Evolutionary conservation across 305 asterid genomes (phyloP), one percentile per base, ranked within the genome.

Genomic region (Stenogyne calaminthoides): DNA sequence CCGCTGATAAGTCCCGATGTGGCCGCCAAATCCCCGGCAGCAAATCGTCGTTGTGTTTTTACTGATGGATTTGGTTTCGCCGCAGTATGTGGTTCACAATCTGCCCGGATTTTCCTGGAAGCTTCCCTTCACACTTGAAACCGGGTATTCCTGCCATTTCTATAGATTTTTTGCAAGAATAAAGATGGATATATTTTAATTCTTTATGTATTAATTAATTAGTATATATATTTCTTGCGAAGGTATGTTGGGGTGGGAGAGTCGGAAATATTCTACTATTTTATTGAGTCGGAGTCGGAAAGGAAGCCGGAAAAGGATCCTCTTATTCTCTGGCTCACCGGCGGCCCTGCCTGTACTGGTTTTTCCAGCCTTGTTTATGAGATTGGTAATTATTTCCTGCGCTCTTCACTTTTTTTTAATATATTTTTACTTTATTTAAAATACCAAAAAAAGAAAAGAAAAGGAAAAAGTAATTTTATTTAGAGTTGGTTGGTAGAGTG

Each of bases 281-380:
- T 73, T 57, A 39, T 52, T 15, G 15, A 63, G 11, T 73, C n/a
- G n/a, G n/a, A n/a, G n/a, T n/a, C 77, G 1, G 65, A 73, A 15
- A 63, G 7, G n/a, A 52, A 0, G 58, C 77, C 19, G 0, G 5
- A 9, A 52, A 34, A 74, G 3, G 92, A 85, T 22, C 90, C 95
- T 22, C 76, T 87, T 39, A 1, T 88, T 36, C 76, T 87, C 6
- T 88, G 92, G 90, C 67, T 88, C 32, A 78, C 84, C 9, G 95
- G 92, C 0, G 92, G 92, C 6, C 90, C 92, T 20, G 85, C 89
- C 14, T 88, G 95, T 63, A 67, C 80, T 6, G 72, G 79, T 36
- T 51, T 88, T 0, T 82, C 88, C 47, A 78, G 55, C 61, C 66
- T 88, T 37, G 27, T 77, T 14, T 85, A 67, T 44, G 87, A 84